Evolutionary conservation across 805 yeast species (phyloP).

Genomic region (Lipomyces yamanashiensis): DNA sequence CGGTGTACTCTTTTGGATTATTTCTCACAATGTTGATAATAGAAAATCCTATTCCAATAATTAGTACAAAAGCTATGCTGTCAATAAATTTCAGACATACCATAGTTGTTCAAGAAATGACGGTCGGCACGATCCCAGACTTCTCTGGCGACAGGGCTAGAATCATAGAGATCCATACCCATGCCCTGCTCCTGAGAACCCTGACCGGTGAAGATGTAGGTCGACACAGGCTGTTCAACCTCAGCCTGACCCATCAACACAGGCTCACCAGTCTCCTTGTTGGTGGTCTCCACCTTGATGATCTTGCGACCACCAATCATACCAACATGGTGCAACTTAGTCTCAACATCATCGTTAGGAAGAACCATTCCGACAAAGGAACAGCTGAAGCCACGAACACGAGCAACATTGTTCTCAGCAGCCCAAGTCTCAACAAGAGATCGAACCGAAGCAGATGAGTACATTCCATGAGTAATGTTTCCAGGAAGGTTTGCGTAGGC

Average conservation of each 20-base stretch:
- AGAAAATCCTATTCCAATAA: slow-evolving; percentile 70
- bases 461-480: slow-evolving; percentile 99
- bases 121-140: slow-evolving; percentile 98
- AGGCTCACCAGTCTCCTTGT: slow-evolving; percentile 72
- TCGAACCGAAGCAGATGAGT: slow-evolving; percentile 93
- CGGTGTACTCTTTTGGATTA: slow-evolving; percentile 93
- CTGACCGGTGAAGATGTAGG: slow-evolving; percentile 98
- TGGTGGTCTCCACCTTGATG: slow-evolving; percentile 86
- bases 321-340: slow-evolving; percentile 92
- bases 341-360: slow-evolving; percentile 88
- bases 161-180: slow-evolving; percentile 98
- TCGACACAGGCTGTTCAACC: slow-evolving; percentile 96
- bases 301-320: slow-evolving; percentile 99
- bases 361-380: slow-evolving; percentile 95
- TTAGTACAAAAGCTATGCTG: not conserved
- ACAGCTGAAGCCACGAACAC: slow-evolving; percentile 93
- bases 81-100: slow-evolving; percentile 11
- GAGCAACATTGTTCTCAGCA: slow-evolving; percentile 92
- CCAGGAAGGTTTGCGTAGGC: slow-evolving; percentile 93
- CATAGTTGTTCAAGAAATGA: slow-evolving; percentile 86
- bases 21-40: slow-evolving; percentile 92
- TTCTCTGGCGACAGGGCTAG: slow-evolving; percentile 86
- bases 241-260: slow-evolving; percentile 96
- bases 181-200: slow-evolving; percentile 99
- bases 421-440: slow-evolving; percentile 97